Base-by-base conservation (phyloP, 768 basidiomycete species). In the Rhizopogon roseolus region DNA sequence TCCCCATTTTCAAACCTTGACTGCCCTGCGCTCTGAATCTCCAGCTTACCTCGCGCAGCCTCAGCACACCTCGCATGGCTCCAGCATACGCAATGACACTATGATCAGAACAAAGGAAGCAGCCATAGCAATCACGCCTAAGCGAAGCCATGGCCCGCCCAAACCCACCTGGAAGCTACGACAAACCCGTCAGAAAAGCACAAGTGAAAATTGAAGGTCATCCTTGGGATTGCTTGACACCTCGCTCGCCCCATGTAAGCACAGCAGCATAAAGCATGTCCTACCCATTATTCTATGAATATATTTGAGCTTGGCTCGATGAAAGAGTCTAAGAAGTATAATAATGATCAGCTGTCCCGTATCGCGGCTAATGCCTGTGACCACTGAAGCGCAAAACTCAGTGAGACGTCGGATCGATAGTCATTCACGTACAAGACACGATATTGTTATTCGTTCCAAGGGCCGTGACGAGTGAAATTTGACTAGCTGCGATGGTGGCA, bases 401-500 rank as follows among this genome's bases (percentile, higher is more conserved):
- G 5, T 5, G 10, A 19, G 3, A 37, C 2, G 1, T 6, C 22
- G 6, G 9, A 2, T 16, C 3, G 22, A 29, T n/a, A 11, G 5
- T 11, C 5, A 55, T 13, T 19, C 5, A 51, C 71, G 5, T 44
- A 73, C 74, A 39, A 6, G 74, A 70, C 25, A 81, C 67, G 29
- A 74, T 10, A 43, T 81, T 81, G 61, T 81, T 76, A 65, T 81
- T 81, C 11, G 73, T 76, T 0, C 76, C 77, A 3, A 81, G 69
- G 5, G 68, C 76, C 0, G 76, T 70, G 54, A 80, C 71, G 5
- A 80, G 61, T 3, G 76, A 72, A 4, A 76, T 57, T 58, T 80
- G 76, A 22, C 62, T 65, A 2, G 66, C 63, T 1, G 72, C 72
- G 19, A 75, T 49, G 2, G 61, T 22, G 1, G 60, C 70, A 5